A percentile compares a stretch with the other conserved stretches of the same genome.
phyloP scores from a whole-genome alignment of 768 basidiomycete species.

The Pleurotus pulmonarius region DNA sequence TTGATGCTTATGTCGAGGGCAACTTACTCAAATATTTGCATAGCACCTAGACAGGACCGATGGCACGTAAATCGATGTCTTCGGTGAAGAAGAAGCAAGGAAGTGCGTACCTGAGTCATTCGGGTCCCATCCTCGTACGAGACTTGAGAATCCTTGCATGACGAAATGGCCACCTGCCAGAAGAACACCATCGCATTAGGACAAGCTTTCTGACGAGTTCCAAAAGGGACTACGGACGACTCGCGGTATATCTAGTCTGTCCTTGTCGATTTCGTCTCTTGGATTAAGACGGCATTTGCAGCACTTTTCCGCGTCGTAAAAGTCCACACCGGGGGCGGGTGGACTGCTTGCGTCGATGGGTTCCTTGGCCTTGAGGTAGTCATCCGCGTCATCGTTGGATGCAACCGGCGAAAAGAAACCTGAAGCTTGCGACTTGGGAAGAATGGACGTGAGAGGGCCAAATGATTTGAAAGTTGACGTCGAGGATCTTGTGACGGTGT shows the following conservation, averaged over 20 bases:
- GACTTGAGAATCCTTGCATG: slow-evolving; percentile 1
- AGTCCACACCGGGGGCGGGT: neutral
- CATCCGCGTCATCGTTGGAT: neutral
- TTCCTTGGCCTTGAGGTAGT: neutral
- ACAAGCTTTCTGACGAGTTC: too few relatives aligned
- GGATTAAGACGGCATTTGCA: neutral
- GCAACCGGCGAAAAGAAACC: neutral
- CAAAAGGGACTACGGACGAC: neutral
- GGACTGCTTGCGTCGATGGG: neutral
- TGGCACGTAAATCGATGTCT: neutral
- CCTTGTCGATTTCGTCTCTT: neutral
- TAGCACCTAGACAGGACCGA: neutral
- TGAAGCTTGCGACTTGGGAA: neutral
- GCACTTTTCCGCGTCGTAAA: neutral
- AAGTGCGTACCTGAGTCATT: neutral
- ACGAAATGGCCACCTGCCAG: neutral
- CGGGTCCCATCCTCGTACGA: neutral
- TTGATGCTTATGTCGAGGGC: neutral
- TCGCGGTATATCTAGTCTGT: neutral
- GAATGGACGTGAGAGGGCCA: neutral
- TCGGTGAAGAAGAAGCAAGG: neutral
- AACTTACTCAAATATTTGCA: neutral
- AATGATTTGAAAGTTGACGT: neutral
- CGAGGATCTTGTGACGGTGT: neutral
- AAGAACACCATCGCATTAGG: neutral